These are phyloP conservation scores for Alternaria sp. DNA, from an alignment of 2,329 filamentous ascomycete species.

Conservation along the genomic window DNA sequence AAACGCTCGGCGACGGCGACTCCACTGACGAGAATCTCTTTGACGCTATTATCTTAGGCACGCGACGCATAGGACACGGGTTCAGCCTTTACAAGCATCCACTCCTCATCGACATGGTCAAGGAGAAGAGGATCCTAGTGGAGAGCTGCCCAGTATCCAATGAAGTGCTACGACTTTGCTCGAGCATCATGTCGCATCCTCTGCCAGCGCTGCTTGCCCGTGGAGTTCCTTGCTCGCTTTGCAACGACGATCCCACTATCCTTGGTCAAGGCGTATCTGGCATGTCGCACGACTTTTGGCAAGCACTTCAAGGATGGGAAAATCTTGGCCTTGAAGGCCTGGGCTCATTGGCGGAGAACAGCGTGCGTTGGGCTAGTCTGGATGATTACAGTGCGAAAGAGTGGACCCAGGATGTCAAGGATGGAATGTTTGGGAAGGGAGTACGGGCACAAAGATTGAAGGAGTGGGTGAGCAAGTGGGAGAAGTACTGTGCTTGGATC, in stretches of 20 bases:
- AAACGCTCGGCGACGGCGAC: conserved; percentile 80
- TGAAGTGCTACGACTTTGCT: conserved; percentile 80
- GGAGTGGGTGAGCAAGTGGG: conserved; percentile 83
- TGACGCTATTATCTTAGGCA: conserved; percentile 85
- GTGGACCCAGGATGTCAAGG: conserved; percentile 76
- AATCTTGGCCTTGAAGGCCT: conserved; percentile 88
- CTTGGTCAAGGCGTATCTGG: conserved; percentile 82
- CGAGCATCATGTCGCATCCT: conserved; percentile 77
- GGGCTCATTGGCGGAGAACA: conserved; percentile 89
- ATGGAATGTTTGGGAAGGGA: conserved; percentile 74
- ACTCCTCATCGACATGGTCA: conserved; percentile 84
- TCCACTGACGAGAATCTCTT: conserved; percentile 84
- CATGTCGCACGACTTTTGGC: conserved; percentile 94
- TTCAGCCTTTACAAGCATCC: conserved; percentile 93
- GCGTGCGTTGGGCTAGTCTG: conserved; percentile 86
- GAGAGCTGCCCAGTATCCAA: conserved; percentile 93
- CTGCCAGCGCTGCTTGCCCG: conserved; percentile 83
- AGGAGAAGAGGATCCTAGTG: conserved; percentile 84
- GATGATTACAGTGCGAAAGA: conserved; percentile 76
- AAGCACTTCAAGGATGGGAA: conserved; percentile 88
- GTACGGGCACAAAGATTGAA: conserved; percentile 74
- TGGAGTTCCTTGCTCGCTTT: conserved; percentile 82
- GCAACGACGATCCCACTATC: conserved; percentile 90
- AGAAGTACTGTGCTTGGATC: conserved; percentile 90
- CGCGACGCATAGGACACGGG: conserved; percentile 86